Evolutionary conservation across 495 filamentous ascomycete genomes (phyloP).

Genomic region (Talaromyces stipitatus): DNA sequence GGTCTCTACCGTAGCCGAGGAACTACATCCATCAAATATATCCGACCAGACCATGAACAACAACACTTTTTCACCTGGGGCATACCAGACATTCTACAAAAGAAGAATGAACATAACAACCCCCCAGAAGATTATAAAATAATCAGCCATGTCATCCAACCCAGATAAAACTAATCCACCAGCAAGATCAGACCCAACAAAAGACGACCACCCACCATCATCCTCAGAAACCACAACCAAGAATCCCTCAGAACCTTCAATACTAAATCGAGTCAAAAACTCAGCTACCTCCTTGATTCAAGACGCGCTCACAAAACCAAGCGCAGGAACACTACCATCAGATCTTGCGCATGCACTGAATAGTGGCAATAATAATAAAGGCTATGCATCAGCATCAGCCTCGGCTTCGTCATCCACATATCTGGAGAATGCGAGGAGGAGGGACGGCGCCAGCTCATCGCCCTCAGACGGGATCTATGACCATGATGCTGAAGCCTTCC

Average conservation of each 20-base stretch:
- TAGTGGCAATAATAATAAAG: constrained; percentile 20
- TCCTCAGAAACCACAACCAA: not conserved
- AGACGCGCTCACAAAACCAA: constrained; percentile 20
- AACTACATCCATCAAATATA: not conserved
- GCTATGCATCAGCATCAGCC: constrained; percentile 9
- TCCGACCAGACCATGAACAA: not conserved
- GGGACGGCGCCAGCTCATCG: too few relatives aligned
- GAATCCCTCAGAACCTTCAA: not conserved
- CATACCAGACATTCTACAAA: too few relatives aligned
- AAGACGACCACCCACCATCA: not conserved
- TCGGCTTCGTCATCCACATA: constrained; percentile 10
- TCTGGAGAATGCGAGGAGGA: not conserved
- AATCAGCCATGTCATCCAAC: not conserved
- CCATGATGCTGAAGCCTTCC: too few relatives aligned
- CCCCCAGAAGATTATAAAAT: not conserved
- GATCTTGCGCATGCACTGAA: constrained; percentile 22
- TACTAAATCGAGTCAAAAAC: constrained; percentile 29
- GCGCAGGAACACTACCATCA: constrained; percentile 4
- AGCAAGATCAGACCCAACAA: too few relatives aligned
- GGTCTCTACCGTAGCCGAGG: not conserved
- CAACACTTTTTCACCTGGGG: too few relatives aligned
- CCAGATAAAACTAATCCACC: not conserved
- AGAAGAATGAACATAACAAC: not conserved
- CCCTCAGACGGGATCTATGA: too few relatives aligned
- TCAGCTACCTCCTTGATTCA: constrained; percentile 29